Conservation (phyloP, 2,329 filamentous ascomycete species). For the Malbranchea zuffiana region DNA sequence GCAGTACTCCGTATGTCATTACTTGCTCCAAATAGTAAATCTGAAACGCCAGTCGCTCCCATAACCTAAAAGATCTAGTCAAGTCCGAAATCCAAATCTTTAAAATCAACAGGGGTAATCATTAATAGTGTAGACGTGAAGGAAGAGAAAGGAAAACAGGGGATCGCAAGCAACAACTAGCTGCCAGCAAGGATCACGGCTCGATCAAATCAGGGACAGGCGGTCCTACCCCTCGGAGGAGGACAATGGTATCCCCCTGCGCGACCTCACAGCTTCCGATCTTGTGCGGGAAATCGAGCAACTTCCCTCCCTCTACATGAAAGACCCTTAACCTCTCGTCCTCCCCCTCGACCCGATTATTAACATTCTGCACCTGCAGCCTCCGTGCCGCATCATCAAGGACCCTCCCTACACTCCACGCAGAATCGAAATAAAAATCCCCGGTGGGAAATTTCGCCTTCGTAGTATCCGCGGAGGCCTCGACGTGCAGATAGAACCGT, state of each 20-base stretch:
- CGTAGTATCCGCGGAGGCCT: slow-evolving; percentile 78
- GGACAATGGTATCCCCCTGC: slow-evolving; percentile 80
- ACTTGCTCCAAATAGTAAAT: no score
- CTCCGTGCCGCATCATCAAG: slow-evolving; percentile 36
- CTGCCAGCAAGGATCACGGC: slow-evolving; percentile 29
- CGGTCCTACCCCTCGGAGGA: slow-evolving; percentile 76
- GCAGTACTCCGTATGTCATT: no score
- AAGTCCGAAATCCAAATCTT: no score
- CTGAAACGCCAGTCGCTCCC: no score
- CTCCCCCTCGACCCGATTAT: slow-evolving; percentile 36
- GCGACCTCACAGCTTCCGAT: slow-evolving; percentile 56
- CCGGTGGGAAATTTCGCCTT: slow-evolving; percentile 72
- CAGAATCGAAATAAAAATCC: slow-evolving; percentile 66
- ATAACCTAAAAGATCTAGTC: no score
- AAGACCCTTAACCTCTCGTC: slow-evolving; percentile 76
- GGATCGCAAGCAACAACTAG: no score
- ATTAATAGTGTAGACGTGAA: no score
- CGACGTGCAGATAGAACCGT: slow-evolving; percentile 80
- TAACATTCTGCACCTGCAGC: slow-evolving; percentile 36
- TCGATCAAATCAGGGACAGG: slow-evolving; percentile 61
- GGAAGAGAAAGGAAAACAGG: no score
- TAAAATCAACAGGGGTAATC: no score
- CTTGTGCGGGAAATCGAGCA: slow-evolving; percentile 83
- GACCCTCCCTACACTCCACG: slow-evolving; percentile 76
- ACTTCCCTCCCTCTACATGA: slow-evolving; percentile 77